A percentile compares a stretch with the other conserved stretches of the same genome.
Conservation (phyloP, 768 basidiomycete species). For the Hydnomerulius pinastri region DNA sequence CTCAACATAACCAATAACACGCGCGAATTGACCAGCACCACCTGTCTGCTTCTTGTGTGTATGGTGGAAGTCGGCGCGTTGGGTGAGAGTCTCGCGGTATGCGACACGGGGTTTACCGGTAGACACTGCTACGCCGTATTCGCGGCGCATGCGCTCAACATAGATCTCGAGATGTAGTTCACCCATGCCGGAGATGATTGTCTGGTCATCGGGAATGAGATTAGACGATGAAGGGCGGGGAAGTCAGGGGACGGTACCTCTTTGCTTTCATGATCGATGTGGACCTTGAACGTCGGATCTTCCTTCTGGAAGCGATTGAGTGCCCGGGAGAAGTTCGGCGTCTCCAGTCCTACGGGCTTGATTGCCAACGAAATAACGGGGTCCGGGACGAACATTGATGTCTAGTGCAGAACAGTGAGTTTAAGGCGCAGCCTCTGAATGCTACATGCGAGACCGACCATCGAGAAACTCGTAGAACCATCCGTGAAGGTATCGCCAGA, state of each 20-base stretch:
- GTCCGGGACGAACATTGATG: constrained; percentile 98
- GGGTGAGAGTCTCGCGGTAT: constrained; percentile 92
- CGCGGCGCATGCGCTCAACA: constrained; percentile 97
- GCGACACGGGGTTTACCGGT: constrained; percentile 97
- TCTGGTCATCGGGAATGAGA: constrained; percentile 46
- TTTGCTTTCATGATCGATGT: constrained; percentile 90
- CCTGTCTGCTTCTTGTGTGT: constrained; percentile 99
- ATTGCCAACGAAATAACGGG: constrained; percentile 97
- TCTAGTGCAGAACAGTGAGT: constrained; percentile 47
- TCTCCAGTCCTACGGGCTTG: constrained; percentile 89
- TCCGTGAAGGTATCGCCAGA: constrained; percentile 98
- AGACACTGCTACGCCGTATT: constrained; percentile 90
- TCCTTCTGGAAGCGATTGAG: constrained; percentile 98
- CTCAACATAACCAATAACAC: constrained; percentile 88
- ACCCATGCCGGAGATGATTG: constrained; percentile 99
- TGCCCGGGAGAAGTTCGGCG: constrained; percentile 95
- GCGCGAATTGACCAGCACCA: constrained; percentile 95
- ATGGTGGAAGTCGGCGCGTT: constrained; percentile 80
- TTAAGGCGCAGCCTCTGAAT: neutral
- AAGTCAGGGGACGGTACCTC: constrained; percentile 56
- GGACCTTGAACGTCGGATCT: constrained; percentile 98
- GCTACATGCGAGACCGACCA: constrained; percentile 55
- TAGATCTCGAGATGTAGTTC: constrained; percentile 99
- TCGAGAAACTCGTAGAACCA: constrained; percentile 84
- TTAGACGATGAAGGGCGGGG: neutral